Evolutionary conservation across 2,329 filamentous ascomycete species (phyloP).

Genomic region (Fusarium nodosum): DNA sequence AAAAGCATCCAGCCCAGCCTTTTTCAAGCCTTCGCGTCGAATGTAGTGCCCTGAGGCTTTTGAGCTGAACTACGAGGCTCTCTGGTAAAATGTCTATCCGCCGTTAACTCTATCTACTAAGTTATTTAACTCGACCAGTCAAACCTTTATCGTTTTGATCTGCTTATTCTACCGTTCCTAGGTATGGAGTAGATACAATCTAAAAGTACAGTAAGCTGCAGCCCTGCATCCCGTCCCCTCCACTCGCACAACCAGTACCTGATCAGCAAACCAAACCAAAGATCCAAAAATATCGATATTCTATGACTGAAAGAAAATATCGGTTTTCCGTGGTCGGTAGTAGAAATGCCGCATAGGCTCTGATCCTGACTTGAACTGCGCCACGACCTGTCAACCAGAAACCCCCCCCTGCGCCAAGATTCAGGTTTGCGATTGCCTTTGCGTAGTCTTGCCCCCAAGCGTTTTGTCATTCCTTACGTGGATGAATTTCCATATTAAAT

Average conservation of each 20-base stretch:
- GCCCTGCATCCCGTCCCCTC: slow-evolving; percentile 27
- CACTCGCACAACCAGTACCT: slow-evolving; percentile 18
- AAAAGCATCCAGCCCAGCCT: slow-evolving; percentile 41
- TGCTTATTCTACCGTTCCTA: neutral
- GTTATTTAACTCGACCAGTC: slow-evolving; percentile 6
- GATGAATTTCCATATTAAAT: neutral
- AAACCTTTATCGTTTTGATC: slow-evolving; percentile 6
- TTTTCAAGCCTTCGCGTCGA: slow-evolving; percentile 30
- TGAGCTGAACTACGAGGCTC: slow-evolving; percentile 21
- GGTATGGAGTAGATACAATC: neutral
- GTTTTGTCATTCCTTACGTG: slow-evolving; percentile 15
- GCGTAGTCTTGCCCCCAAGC: slow-evolving; percentile 4
- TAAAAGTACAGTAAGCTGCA: slow-evolving; percentile 11
- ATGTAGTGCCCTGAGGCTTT: slow-evolving; percentile 13
- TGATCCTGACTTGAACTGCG: slow-evolving; percentile 20
- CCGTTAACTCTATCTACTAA: neutral
- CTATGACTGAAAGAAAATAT: neutral
- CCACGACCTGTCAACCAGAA: slow-evolving; percentile 26
- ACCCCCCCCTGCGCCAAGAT: slow-evolving; percentile 10
- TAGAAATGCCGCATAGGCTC: slow-evolving; percentile 25
- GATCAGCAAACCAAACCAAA: slow-evolving; percentile 22
- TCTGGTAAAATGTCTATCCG: neutral
- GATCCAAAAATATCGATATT: slow-evolving; percentile 37
- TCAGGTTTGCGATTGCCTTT: slow-evolving; percentile 20
- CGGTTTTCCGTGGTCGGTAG: slow-evolving; percentile 2